phyloP scores from a whole-genome alignment of 2,329 filamentous ascomycete species.

The Aspergillus sp. region DNA sequence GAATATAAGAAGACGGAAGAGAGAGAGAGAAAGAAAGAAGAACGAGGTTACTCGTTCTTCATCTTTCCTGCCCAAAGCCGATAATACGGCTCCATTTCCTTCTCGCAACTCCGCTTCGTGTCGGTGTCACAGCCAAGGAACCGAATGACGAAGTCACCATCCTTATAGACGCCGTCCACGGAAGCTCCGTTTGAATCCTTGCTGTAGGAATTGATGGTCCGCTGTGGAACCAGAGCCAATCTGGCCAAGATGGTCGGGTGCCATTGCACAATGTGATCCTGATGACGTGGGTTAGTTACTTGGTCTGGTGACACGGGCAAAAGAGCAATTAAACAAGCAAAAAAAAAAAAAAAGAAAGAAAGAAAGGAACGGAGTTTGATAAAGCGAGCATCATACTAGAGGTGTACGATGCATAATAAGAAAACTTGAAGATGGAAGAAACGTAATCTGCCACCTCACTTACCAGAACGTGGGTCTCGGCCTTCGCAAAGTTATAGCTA shows the following conservation, averaged over 20 bases:
- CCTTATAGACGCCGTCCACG: slow-evolving; percentile 67
- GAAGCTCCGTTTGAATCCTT: slow-evolving; percentile 41
- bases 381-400: not conserved
- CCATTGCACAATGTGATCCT: slow-evolving; percentile 94
- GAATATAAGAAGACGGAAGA: not conserved
- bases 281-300: slow-evolving; percentile 35
- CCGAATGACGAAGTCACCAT: slow-evolving; percentile 81
- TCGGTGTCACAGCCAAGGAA: slow-evolving; percentile 71
- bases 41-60: slow-evolving; percentile 21
- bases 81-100: slow-evolving; percentile 65
- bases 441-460: slow-evolving; percentile 32
- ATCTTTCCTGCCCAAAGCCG: slow-evolving; percentile 43
- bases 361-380: not conserved
- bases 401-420: no score
- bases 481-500: slow-evolving; percentile 94
- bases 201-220: slow-evolving; percentile 77
- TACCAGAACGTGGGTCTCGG: slow-evolving; percentile 87
- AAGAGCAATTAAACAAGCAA: not conserved
- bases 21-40: not conserved
- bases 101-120: slow-evolving; percentile 64
- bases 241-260: slow-evolving; percentile 93
- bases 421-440: not conserved
- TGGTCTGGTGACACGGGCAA: not conserved
- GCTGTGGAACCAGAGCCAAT: slow-evolving; percentile 85
- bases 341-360: not conserved